phyloP scores from a whole-genome alignment of 2,329 filamentous ascomycete species.

The Chalara sp. region DNA sequence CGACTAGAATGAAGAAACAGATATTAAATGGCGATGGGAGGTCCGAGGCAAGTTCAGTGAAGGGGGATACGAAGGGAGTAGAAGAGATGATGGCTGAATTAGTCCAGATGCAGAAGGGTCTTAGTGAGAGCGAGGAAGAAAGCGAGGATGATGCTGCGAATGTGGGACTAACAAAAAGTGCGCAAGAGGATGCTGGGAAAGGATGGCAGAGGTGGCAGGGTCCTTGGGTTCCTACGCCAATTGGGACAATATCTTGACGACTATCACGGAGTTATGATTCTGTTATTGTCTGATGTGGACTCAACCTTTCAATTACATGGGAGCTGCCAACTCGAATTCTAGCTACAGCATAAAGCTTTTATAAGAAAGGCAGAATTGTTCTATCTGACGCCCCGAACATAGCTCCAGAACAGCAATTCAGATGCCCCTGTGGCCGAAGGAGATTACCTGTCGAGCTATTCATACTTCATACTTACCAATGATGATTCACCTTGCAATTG shows the following conservation, averaged over 20 bases:
- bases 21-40: slow-evolving; percentile 24
- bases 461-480: no score
- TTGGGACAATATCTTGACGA: slow-evolving; percentile 31
- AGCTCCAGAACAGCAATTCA: no score
- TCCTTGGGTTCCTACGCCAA: slow-evolving; percentile 50
- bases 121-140: slow-evolving; percentile 9
- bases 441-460: no score
- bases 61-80: slow-evolving; percentile 3
- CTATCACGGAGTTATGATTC: no score
- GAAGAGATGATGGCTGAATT: slow-evolving; percentile 17
- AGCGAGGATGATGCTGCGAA: slow-evolving; percentile 5
- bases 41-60: not conserved
- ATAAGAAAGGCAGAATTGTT: no score
- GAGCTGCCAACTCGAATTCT: no score
- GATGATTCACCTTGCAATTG: no score
- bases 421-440: no score
- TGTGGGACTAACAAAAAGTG: not conserved
- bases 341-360: no score
- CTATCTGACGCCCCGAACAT: no score
- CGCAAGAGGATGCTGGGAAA: slow-evolving; percentile 9
- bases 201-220: slow-evolving; percentile 46
- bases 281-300: no score
- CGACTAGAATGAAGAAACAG: slow-evolving; percentile 35
- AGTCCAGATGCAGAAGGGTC: slow-evolving; percentile 13
- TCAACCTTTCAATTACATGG: no score